Percentiles rank a stretch among this genome's conserved stretches.
Evolutionary conservation across 441 rosid genomes (phyloP).

Genomic region (Populus hybrid): DNA sequence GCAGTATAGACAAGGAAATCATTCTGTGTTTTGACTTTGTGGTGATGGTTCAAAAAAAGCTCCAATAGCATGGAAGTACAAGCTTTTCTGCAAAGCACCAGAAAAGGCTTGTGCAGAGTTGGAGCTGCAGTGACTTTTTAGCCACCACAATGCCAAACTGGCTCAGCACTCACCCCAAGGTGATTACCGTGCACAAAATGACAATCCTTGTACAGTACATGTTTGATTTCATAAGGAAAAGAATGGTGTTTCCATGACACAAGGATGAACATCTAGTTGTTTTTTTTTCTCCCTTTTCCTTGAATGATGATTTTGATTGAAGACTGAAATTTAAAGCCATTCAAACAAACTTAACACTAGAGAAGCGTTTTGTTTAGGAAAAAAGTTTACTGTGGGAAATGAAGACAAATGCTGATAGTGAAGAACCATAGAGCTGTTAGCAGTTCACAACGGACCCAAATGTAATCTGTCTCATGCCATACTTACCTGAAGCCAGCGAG

Average conservation of each 20-base stretch:
- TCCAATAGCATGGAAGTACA: not conserved
- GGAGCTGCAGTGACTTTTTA: not conserved
- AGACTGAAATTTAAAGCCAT: not conserved
- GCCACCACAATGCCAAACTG: not conserved
- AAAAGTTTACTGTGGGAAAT: not conserved
- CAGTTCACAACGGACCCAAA: constrained; percentile 9
- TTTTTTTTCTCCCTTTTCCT: not conserved
- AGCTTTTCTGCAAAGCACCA: not conserved
- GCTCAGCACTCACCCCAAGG: not conserved
- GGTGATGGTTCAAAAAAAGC: not conserved
- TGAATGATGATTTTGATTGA: not conserved
- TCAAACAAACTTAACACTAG: not conserved
- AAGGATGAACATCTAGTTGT: not conserved
- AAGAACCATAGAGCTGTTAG: constrained; percentile 4
- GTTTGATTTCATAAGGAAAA: not conserved
- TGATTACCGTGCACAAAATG: not conserved
- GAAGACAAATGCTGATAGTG: not conserved
- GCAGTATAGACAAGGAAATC: not conserved
- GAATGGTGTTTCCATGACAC: not conserved
- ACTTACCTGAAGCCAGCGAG: constrained; percentile 95
- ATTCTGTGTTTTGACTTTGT: not conserved
- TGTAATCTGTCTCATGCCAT: constrained; percentile 4
- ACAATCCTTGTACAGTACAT: not conserved
- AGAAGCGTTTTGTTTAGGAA: not conserved
- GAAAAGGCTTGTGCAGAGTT: not conserved